A percentile compares a stretch with the other conserved stretches of the same genome.
These are phyloP conservation scores for Rosa rugosa DNA, from an alignment of 306 rosid species.

Conservation along the genomic window DNA sequence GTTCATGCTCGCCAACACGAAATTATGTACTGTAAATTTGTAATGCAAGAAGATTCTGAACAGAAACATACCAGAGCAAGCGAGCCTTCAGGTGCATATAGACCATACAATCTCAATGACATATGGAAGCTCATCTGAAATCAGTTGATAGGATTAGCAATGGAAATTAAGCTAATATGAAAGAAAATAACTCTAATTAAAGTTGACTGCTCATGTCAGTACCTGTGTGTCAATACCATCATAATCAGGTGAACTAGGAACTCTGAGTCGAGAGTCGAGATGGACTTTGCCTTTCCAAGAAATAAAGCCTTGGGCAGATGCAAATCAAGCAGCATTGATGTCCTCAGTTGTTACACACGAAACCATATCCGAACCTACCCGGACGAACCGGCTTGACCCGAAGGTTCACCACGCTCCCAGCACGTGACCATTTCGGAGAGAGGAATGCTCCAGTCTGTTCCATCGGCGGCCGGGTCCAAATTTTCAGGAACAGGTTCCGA, in stretches of 20 bases:
- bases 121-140: conserved; percentile 82
- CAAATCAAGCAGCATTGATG: conserved; percentile 34
- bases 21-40: too few species aligned
- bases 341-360: conserved; percentile 37
- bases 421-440: too few species aligned
- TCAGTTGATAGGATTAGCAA: conserved; percentile 29
- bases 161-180: conserved; percentile 14
- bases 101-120: conserved; percentile 32
- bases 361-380: conserved; percentile 36
- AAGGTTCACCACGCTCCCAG: too few species aligned
- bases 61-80: too few species aligned
- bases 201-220: conserved; percentile 25
- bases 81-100: too few species aligned
- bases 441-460: too few species aligned
- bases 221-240: conserved; percentile 96
- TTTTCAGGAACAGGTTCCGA: too few species aligned
- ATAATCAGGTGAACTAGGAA: conserved; percentile 67
- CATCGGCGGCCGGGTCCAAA: too few species aligned
- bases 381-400: too few species aligned
- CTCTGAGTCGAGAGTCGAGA: conserved; percentile 55
- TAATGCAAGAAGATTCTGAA: too few species aligned
- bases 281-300: conserved; percentile 52
- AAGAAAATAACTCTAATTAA: conserved; percentile 7
- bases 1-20: too few species aligned
- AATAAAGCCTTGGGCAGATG: conserved; percentile 49